A percentile compares a stretch with the other conserved stretches of the same genome.
Evolutionary conservation across 352 stramenopile genomes (phyloP).

Genomic region (Phytophthora aleatoria): DNA sequence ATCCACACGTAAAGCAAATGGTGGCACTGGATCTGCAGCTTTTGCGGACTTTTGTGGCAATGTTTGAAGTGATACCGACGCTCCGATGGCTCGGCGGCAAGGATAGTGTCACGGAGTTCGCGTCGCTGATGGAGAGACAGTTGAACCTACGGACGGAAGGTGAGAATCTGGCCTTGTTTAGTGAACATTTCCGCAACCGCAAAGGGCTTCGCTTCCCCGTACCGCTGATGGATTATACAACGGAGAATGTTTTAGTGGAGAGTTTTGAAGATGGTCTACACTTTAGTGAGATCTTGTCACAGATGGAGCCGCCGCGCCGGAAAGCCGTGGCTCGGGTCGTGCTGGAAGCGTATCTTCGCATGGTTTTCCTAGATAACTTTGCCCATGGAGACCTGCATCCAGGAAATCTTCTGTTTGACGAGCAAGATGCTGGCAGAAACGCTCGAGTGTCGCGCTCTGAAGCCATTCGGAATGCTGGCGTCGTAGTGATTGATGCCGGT

Average conservation of each 20-base stretch:
- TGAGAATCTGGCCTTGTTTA: constrained; percentile 86
- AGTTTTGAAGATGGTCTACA: constrained; percentile 85
- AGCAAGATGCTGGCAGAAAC: constrained; percentile 23
- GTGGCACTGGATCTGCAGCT: constrained; percentile 91
- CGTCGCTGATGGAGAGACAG: constrained; percentile 87
- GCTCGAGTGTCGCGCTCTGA: constrained; percentile 24
- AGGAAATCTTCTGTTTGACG: constrained; percentile 89
- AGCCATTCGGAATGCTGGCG: constrained; percentile 37
- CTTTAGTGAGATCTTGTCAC: constrained; percentile 66
- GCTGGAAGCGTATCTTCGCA: constrained; percentile 90
- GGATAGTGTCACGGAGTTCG: constrained; percentile 88
- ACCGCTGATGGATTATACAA: constrained; percentile 72
- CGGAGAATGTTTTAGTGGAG: constrained; percentile 91
- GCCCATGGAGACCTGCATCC: constrained; percentile 93
- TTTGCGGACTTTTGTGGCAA: constrained; percentile 59
- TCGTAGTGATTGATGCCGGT: constrained; percentile 84
- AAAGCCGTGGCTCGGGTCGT: constrained; percentile 78
- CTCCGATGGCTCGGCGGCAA: constrained; percentile 72
- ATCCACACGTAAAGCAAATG: constrained; percentile 88
- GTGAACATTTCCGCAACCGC: constrained; percentile 69
- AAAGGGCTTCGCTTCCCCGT: constrained; percentile 77
- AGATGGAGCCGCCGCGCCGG: constrained; percentile 51
- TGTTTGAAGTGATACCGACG: constrained; percentile 68
- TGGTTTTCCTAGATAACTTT: constrained; percentile 98
- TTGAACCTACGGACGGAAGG: constrained; percentile 92